Base-by-base conservation (phyloP, 2,329 filamentous ascomycete species). In the Zalaria obscura region DNA sequence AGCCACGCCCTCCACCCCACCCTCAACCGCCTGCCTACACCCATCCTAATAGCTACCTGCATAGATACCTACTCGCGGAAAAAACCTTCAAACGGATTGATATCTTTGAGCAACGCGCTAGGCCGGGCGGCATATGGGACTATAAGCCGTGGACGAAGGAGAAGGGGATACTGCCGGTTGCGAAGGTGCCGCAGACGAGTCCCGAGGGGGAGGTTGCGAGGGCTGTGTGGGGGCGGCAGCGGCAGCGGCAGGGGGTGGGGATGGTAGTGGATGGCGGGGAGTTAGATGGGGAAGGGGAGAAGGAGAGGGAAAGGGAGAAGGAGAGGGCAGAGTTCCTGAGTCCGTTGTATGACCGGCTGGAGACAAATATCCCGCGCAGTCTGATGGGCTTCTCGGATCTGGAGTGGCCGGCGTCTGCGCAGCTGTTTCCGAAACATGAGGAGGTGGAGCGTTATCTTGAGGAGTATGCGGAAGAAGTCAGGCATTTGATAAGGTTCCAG, bases 41-140 rank as follows among this genome's bases (percentile, higher is more conserved):
- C 7, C 7, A 7, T n/a, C 25, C 41, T 32, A 31, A 38, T 38
- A 38, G 41, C 33, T 25, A 43, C 43, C 25, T 25, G 25, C 9
- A 11, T 40, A 76, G 73, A 50, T 88, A 88, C 54, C 69, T 95
- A 11, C 58, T 74, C 7, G 84, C 81, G 0, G 86, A 83, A 52
- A 80, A 69, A 54, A 67, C 57, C 1, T 91, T 91, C 53, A 64
- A 76, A 8, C 72, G 67, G 27, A 78, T 96, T 45, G 74, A 78
- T 45, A 61, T 95, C 33, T 93, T 83, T 53, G 91, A 96, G 61
- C 85, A 94, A 60, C 78, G 86, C 49, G 66, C 70, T 36, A 70
- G 75, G 38, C 73, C 82, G 5, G 89, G 87, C 43, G 89, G 91
- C 2, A 75, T 91, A 6, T 96, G 89, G 89, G 81, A 86, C 53